Base-by-base conservation (phyloP, 164 flowering plant species). In the Chloranthus sessilifolius region DNA sequence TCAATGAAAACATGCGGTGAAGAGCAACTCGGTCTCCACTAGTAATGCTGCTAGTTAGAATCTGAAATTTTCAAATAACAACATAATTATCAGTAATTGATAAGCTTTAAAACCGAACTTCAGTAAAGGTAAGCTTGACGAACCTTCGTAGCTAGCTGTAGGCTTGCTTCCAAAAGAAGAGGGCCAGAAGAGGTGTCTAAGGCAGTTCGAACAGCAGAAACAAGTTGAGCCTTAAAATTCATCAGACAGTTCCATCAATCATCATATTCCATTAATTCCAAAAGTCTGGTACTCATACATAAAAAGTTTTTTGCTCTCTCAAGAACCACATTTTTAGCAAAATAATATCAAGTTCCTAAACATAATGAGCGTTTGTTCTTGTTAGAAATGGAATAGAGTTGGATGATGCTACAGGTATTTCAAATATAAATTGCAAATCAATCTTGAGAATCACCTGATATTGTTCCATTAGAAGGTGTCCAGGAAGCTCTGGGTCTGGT, bases 401-500 rank as follows among this genome's bases (percentile, higher is more conserved):
- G n/a, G n/a, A n/a, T n/a, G n/a, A n/a, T n/a, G n/a, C n/a, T n/a
- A n/a, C n/a, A n/a, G n/a, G n/a, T n/a, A n/a, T n/a, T n/a, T n/a
- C n/a, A n/a, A n/a, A n/a, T n/a, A n/a, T n/a, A n/a, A n/a, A n/a
- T n/a, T n/a, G n/a, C n/a, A n/a, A n/a, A 34, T 12, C 17, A 28
- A 39, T n/a, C 12, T 29, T 30, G 19, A 27, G 27, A 53, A 27
- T 31, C 44, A 92, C 99, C 97, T 92, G 97, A 74, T 86, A 86
- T 48, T 92, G 99, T 64, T 92, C 99, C 64, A 92, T 74, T 42
- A 92, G 76, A 50, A 92, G 77, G 59, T 85, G 89, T 35, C 85
- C 99, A 2, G 97, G 97, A 62, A 92, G 89, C 67, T 88, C 97
- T 49, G 95, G 97, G 54, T 92, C 99, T 27, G 77, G 70, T 42